Percentiles rank a stretch among this genome's conserved stretches.
phyloP scores from a whole-genome alignment of 2,329 filamentous ascomycete species.

The Xylaria sp. region DNA sequence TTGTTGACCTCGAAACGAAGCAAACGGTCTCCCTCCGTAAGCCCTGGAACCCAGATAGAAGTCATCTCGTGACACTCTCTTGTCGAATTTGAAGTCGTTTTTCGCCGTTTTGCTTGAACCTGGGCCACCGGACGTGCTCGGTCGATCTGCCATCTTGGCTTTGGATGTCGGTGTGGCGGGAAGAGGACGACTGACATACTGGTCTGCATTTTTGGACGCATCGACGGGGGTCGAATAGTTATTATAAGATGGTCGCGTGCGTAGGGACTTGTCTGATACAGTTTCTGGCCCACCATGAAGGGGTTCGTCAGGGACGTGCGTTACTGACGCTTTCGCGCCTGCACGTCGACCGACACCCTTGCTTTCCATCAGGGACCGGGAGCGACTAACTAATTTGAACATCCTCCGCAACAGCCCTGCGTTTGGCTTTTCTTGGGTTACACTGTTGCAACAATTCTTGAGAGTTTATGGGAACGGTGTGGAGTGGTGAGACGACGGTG shows the following conservation, averaged over 20 bases:
- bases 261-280: slow-evolving; percentile 48
- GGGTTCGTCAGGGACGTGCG: slow-evolving; percentile 45
- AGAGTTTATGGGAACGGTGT: slow-evolving; percentile 9
- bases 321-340: slow-evolving; percentile 44
- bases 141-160: slow-evolving; percentile 51
- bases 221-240: slow-evolving; percentile 35
- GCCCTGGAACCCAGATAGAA: slow-evolving; percentile 49
- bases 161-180: slow-evolving; percentile 38
- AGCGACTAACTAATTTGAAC: slow-evolving; percentile 42
- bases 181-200: slow-evolving; percentile 43
- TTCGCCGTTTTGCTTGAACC: slow-evolving; percentile 45
- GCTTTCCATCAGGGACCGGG: slow-evolving; percentile 41
- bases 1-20: slow-evolving; percentile 54
- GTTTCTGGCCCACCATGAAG: slow-evolving; percentile 41
- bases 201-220: slow-evolving; percentile 37
- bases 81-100: slow-evolving; percentile 50
- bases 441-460: slow-evolving; percentile 25
- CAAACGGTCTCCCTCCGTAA: slow-evolving; percentile 51
- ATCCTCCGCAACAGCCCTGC: slow-evolving; percentile 35
- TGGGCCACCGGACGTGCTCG: slow-evolving; percentile 55
- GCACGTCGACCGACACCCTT: slow-evolving; percentile 38
- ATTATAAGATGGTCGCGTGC: slow-evolving; percentile 43
- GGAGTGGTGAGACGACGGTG: slow-evolving; percentile 30
- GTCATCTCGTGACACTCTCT: slow-evolving; percentile 59
- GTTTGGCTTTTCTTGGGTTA: slow-evolving; percentile 29